Evolutionary conservation across 2,329 filamentous ascomycete species (phyloP), one percentile per base, ranked within the genome.

Genomic region (Ceratocystis eucalypticola): DNA sequence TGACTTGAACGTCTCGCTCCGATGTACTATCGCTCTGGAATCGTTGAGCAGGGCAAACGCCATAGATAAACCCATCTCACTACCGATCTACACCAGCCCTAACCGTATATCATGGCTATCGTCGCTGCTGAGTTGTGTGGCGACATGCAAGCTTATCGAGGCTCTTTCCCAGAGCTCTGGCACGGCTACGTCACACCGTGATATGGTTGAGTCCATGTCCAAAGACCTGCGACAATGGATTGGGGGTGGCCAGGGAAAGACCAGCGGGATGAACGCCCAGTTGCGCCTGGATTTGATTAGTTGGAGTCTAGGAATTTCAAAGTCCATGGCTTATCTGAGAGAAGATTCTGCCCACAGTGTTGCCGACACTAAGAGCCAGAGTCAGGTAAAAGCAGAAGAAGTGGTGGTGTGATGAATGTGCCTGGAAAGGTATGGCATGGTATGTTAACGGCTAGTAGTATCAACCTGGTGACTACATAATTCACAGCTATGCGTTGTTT

Each of bases 141-240:
- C 83, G 1, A 78, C 81, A 7, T 83, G 84, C 72, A 80, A 80
- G 64, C 74, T 88, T 30, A 82, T 87, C 78, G 80, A 81, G 61
- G 74, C 76, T 30, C 76, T 87, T 3, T 74, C 79, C 25, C 72
- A 72, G 1, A 80, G 84, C 70, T 74, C 78, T 62, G 73, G 77
- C 20, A 78, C 78, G 1, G 77, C 79, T 1, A 78, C 80, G 66
- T 75, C 74, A 3, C 83, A 80, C 69, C 74, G 78, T 1, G 70
- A 73, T 1, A 75, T 80, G 0, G 61, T 88, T 4, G 84, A 87
- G 73, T 77, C 77, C 41, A 75, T 87, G 15, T 81, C 84, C 0
- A 84, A 80, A 4, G 79, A 75, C 17, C 74, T 88, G 61, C 78
- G 85, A 30, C 79, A 84, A 48, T 87, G 85, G 85, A 81, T 84